These are phyloP conservation scores for Hebeloma cylindrosporum DNA, from an alignment of 768 basidiomycete genomes.

Conservation along the genomic window DNA sequence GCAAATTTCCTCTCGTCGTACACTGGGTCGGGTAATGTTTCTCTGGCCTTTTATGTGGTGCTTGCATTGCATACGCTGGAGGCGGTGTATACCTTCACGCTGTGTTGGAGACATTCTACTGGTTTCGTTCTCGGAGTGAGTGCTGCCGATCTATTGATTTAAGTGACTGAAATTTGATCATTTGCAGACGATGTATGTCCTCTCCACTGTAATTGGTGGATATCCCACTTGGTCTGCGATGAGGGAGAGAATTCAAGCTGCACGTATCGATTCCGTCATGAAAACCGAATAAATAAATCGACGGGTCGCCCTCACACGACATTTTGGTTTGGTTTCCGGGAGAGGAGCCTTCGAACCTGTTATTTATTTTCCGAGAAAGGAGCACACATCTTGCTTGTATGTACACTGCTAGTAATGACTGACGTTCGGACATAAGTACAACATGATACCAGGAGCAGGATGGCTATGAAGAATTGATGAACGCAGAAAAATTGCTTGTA, in stretches of 20 bases:
- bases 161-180: neutral
- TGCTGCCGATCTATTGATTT: neutral
- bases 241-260: conserved; percentile 57
- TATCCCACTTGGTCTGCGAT: conserved; percentile 55
- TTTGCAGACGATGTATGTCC: conserved; percentile 52
- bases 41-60: conserved; percentile 33
- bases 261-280: conserved; percentile 79
- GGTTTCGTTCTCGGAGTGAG: conserved; percentile 43
- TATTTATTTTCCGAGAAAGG: too few species aligned
- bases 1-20: conserved; percentile 32
- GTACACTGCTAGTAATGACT: too few species aligned
- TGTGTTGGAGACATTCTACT: conserved; percentile 51
- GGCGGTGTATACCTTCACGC: conserved; percentile 42
- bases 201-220: conserved; percentile 52
- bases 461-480: too few species aligned
- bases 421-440: too few species aligned
- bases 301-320: too few species aligned
- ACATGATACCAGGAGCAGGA: too few species aligned
- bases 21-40: conserved; percentile 31
- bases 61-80: conserved; percentile 46
- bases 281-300: conserved; percentile 67
- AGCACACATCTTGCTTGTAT: too few species aligned
- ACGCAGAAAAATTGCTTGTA: too few species aligned
- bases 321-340: too few species aligned
- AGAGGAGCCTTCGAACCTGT: too few species aligned